These are phyloP conservation scores for Nidula microcarpa DNA, from an alignment of 768 basidiomycete genomes.

Conservation along the genomic window DNA sequence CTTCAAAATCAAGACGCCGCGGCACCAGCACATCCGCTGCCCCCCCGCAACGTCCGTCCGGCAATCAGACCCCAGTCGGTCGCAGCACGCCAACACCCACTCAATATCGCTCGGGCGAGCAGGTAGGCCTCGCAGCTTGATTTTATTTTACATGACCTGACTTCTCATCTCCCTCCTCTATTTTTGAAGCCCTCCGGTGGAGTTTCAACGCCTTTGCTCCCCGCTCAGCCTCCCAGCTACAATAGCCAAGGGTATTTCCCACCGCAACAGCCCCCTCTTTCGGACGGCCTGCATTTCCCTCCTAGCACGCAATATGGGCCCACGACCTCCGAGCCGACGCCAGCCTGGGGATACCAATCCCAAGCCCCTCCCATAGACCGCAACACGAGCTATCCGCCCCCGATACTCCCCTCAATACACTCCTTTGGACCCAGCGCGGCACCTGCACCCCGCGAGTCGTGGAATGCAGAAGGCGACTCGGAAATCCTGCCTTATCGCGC, in stretches of 20 bases:
- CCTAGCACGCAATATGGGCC: slow-evolving; percentile 36
- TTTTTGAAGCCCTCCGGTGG: slow-evolving; percentile 3
- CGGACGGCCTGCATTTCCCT: slow-evolving; percentile 39
- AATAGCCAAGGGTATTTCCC: slow-evolving; percentile 41
- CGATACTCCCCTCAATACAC: slow-evolving; percentile 51
- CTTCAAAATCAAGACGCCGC: slow-evolving; percentile 37
- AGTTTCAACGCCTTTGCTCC: slow-evolving; percentile 29
- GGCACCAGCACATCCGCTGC: slow-evolving; percentile 35
- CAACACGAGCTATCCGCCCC: slow-evolving; percentile 44
- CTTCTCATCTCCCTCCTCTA: not conserved
- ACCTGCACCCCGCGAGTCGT: slow-evolving; percentile 20
- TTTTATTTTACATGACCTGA: not conserved
- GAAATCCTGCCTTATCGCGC: slow-evolving; percentile 43
- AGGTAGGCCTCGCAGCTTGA: slow-evolving; percentile 31
- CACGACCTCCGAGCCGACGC: slow-evolving; percentile 37
- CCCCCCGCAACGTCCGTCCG: slow-evolving; percentile 26
- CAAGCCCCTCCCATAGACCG: slow-evolving; percentile 37
- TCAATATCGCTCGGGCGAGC: slow-evolving; percentile 38
- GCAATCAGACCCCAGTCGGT: slow-evolving; percentile 44
- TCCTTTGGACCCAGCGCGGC: slow-evolving; percentile 40
- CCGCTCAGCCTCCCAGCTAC: slow-evolving; percentile 37
- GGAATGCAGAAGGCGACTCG: slow-evolving; percentile 23
- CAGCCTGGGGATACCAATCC: slow-evolving; percentile 55
- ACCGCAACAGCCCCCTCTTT: slow-evolving; percentile 31
- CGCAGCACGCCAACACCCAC: slow-evolving; percentile 46